Percentiles rank a stretch among this genome's conserved stretches.
Evolutionary conservation across 78 protist species (phyloP).

Genomic region (Speleostelium caveatum): DNA sequence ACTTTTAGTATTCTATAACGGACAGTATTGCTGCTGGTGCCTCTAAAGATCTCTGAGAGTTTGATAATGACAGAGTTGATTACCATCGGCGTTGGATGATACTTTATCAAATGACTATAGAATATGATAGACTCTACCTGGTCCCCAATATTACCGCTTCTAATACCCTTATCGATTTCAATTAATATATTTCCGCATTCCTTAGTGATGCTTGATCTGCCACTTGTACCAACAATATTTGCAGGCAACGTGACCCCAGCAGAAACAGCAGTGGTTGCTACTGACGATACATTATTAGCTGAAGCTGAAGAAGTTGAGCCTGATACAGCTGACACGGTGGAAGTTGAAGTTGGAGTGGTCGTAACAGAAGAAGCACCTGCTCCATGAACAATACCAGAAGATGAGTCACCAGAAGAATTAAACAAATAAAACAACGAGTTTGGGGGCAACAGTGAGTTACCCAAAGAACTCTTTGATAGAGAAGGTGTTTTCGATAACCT

Average conservation of each 20-base stretch:
- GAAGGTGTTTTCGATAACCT: not conserved
- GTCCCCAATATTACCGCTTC: slow-evolving; percentile 67
- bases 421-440: slow-evolving; percentile 68
- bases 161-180: slow-evolving; percentile 71
- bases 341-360: not conserved
- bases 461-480: not conserved
- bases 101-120: slow-evolving; percentile 42
- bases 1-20: slow-evolving; percentile 52
- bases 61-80: slow-evolving; percentile 25
- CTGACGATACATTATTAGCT: not conserved
- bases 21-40: slow-evolving; percentile 10
- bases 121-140: slow-evolving; percentile 59
- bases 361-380: not conserved
- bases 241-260: not conserved
- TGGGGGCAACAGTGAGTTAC: slow-evolving; percentile 12
- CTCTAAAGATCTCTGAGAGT: slow-evolving; percentile 66
- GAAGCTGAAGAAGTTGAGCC: not conserved
- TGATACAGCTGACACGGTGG: not conserved
- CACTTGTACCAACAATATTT: not conserved
- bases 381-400: not conserved
- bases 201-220: slow-evolving; percentile 18
- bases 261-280: slow-evolving; percentile 5
- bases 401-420: not conserved
- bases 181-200: slow-evolving; percentile 48
- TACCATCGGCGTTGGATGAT: slow-evolving; percentile 50